Evolutionary conservation across 2,329 filamentous ascomycete genomes (phyloP), one percentile per base, ranked within the genome.

Genomic region (Sporothrix euskadiensis): DNA sequence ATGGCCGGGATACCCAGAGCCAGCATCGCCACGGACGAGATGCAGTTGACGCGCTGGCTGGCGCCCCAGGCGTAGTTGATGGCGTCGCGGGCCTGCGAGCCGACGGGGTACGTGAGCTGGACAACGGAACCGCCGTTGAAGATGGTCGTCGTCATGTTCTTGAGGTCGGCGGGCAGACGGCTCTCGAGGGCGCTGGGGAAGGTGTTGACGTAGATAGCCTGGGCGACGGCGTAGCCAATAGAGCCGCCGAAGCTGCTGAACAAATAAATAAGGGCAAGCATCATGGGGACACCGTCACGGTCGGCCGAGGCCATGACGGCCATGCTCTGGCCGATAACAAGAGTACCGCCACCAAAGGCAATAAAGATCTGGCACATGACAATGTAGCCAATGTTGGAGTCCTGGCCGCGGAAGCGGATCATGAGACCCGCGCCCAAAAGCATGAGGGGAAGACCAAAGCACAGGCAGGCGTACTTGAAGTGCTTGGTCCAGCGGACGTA

Each of bases 31-130:
- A 81, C 82, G 30, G 84, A 85, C 2, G 82, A 83, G 59, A 87
- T 82, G 74, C 85, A 80, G 83, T 87, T 85, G 68, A 81, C 79
- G 74, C 81, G 81, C 76, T 87, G 85, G 1, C 84, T 82, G 66
- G 86, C 83, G 10, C 82, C 85, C 76, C 91, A 92, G 0, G 89
- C 88, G 52, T 80, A 80, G 73, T 88, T 85, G 77, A 91, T 88
- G 1, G 86, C 88, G 12, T 83, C 77, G 52, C 89, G 80, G 2
- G 83, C 83, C 0, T 84, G 81, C 4, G 81, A 84, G 16, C 87
- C 88, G 54, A 84, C 77, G 0, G 84, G 80, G 78, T 88, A 90
- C 22, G 79, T 80, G 14, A 88, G 78, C 74, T 91, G 78, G 74
- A 83, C 82, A 44, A 85, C 82, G 75, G 89, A 90, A 71, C 91